Evolutionary conservation across 2,329 filamentous ascomycete genomes (phyloP), one percentile per base, ranked within the genome.

Genomic region (Diplodia sapinea): DNA sequence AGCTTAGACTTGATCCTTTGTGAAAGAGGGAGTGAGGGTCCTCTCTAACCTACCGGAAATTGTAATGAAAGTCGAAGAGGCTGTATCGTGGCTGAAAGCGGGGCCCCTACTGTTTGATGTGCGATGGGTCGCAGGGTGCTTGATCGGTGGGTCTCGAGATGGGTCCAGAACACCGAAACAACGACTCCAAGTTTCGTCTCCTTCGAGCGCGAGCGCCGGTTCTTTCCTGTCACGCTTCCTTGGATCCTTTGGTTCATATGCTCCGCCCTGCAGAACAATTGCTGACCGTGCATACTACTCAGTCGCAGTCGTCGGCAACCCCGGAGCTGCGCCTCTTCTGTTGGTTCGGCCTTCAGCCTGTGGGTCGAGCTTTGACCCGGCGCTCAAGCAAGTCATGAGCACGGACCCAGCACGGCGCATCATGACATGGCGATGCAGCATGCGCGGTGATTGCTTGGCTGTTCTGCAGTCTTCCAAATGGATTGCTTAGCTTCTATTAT

Each of bases 231-330:
- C 40, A 50, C 29, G 8, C 40, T 15, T 50, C 7, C 43, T 17
- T 59, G 36, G 55, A 57, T 59, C 55, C 40, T 40, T 49, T 49
- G 29, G 23, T 2, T 36, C 33, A 8, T 20, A 4, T 50, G 20
- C 26, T 62, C 57, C 57, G 40, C 57, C 57, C 40, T 40, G 57
- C 40, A 62, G 57, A 62, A 62, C 31, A 49, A 47, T 50, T 49
- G 26, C 23, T 9, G 23, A 12, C 40, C 11, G 40, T 8, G 6
- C 26, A 20, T 3, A 36, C 17, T 20, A 40, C 8, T 13, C 15
- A 17, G 57, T 12, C 26, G 20, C 12, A 29, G 20, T 17, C 7
- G 36, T 15, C 55, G 57, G 43, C 13, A 33, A 11, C 36, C 8
- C 57, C 57, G 57, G 47, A 50, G 57, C 57, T 62, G 57, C 57